phyloP scores from a whole-genome alignment of 1,284 basidiomycete genomes.

The Ceratobasidium sp. region DNA sequence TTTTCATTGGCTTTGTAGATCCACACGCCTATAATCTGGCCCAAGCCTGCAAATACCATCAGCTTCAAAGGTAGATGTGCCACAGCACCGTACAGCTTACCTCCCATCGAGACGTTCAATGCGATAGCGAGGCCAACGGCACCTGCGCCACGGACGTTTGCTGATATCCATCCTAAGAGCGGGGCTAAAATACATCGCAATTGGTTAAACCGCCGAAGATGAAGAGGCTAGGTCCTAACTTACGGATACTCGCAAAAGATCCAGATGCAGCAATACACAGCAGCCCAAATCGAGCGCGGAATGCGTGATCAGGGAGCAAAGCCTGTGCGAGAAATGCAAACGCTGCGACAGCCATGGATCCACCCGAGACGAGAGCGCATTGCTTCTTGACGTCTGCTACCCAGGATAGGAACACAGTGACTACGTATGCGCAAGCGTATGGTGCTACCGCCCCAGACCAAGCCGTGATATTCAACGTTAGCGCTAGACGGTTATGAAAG shows the following conservation, averaged over 20 bases:
- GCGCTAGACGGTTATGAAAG: no score
- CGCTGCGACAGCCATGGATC: constrained; percentile 34
- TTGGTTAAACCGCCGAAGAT: background rate
- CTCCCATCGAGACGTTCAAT: constrained; percentile 56
- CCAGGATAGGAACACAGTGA: constrained; percentile 51
- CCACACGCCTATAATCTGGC: constrained; percentile 58
- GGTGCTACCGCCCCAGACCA: constrained; percentile 5
- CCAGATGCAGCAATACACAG: constrained; percentile 56
- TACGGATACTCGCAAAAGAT: constrained; percentile 55
- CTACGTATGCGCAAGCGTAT: constrained; percentile 55
- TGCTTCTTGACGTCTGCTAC: constrained; percentile 42
- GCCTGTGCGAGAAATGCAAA: constrained; percentile 49
- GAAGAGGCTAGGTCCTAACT: background rate
- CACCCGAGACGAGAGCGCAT: constrained; percentile 49
- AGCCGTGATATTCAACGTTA: background rate
- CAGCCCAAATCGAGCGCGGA: constrained; percentile 55
- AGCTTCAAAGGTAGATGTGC: background rate
- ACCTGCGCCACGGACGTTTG: constrained; percentile 55
- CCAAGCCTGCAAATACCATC: constrained; percentile 49
- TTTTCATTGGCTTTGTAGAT: constrained; percentile 54
- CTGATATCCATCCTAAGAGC: constrained; percentile 57
- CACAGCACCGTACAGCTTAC: background rate
- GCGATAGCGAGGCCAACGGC: constrained; percentile 56
- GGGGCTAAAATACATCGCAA: constrained; percentile 49
- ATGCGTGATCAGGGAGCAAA: constrained; percentile 53